Conservation (phyloP, 1,284 basidiomycete species). For the Marasmius oreades region DNA sequence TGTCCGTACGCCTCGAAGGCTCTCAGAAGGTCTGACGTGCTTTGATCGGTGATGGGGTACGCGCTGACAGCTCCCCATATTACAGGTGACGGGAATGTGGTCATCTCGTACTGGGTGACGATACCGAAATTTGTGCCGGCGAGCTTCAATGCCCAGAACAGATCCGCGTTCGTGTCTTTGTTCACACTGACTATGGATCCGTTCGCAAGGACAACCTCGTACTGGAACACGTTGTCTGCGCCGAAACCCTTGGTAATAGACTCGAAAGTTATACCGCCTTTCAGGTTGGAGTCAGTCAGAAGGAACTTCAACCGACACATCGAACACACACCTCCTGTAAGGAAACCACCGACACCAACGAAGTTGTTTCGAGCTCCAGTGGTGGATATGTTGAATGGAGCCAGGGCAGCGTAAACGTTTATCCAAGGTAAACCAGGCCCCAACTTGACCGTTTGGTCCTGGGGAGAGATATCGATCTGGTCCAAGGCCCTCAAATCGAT, state of each 20-base stretch:
- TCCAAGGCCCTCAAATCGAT: slow-evolving; percentile 21
- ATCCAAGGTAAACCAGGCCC: slow-evolving; percentile 33
- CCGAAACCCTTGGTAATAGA: slow-evolving; percentile 15
- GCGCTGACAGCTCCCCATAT: slow-evolving; percentile 16
- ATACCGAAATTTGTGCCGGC: slow-evolving; percentile 21
- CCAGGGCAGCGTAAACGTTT: slow-evolving; percentile 29
- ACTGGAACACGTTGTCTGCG: slow-evolving; percentile 18
- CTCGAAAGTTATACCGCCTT: slow-evolving; percentile 19
- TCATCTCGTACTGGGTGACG: slow-evolving; percentile 21
- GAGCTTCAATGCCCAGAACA: slow-evolving; percentile 17
- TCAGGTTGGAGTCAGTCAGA: too few relatives aligned
- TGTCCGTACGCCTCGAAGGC: not conserved
- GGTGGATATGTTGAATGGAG: slow-evolving; percentile 24
- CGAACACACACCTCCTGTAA: slow-evolving; percentile 25
- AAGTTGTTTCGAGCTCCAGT: slow-evolving; percentile 31
- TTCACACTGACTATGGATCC: slow-evolving; percentile 18
- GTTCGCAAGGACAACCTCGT: slow-evolving; percentile 19
- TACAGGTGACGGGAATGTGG: slow-evolving; percentile 12
- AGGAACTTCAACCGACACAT: not conserved
- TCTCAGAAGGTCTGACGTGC: too few relatives aligned
- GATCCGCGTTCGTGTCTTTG: slow-evolving; percentile 12
- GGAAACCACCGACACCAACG: slow-evolving; percentile 32
- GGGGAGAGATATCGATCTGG: slow-evolving; percentile 20
- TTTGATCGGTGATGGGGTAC: not conserved
- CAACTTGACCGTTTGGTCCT: slow-evolving; percentile 21